Evolutionary conservation across 495 filamentous ascomycete genomes (phyloP).

Genomic region (Chaetomidium leptoderma): DNA sequence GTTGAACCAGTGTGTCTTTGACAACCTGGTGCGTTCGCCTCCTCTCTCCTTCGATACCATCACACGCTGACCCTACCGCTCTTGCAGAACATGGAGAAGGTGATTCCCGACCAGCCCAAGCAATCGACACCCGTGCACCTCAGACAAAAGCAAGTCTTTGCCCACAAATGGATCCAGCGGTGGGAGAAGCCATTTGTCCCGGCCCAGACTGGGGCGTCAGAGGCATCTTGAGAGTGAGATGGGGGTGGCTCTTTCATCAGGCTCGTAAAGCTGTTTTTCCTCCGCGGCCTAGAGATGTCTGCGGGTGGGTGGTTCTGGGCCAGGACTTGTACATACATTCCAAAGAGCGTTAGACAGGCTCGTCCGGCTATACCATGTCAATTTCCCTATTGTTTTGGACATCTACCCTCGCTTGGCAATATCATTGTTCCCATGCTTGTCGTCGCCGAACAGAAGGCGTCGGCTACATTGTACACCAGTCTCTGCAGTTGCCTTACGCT

Average conservation of each 20-base stretch:
- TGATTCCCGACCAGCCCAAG: constrained; percentile 77
- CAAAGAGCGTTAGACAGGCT: constrained; percentile 12
- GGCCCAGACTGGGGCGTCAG: constrained; percentile 12
- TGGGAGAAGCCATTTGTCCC: constrained; percentile 40
- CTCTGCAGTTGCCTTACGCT: too few species aligned
- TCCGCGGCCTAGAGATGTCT: background rate
- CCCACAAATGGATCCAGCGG: constrained; percentile 47
- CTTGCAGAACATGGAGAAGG: constrained; percentile 78
- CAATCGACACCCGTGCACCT: constrained; percentile 78
- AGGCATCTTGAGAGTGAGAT: background rate
- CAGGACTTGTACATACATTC: constrained; percentile 11
- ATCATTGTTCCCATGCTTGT: background rate
- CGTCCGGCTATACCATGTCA: constrained; percentile 8
- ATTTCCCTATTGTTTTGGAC: background rate
- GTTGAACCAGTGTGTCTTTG: constrained; percentile 88
- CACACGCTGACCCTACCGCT: background rate
- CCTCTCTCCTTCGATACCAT: background rate
- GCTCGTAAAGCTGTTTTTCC: background rate
- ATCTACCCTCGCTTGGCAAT: background rate
- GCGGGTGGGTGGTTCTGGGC: background rate
- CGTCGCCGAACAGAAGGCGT: background rate
- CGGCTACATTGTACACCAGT: too few species aligned
- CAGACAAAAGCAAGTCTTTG: constrained; percentile 71
- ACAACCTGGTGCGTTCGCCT: constrained; percentile 72
- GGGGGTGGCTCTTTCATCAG: background rate